Evolutionary conservation across 2,329 filamentous ascomycete genomes (phyloP), one percentile per base, ranked within the genome.

Genomic region (Elsinoe fawcettii): DNA sequence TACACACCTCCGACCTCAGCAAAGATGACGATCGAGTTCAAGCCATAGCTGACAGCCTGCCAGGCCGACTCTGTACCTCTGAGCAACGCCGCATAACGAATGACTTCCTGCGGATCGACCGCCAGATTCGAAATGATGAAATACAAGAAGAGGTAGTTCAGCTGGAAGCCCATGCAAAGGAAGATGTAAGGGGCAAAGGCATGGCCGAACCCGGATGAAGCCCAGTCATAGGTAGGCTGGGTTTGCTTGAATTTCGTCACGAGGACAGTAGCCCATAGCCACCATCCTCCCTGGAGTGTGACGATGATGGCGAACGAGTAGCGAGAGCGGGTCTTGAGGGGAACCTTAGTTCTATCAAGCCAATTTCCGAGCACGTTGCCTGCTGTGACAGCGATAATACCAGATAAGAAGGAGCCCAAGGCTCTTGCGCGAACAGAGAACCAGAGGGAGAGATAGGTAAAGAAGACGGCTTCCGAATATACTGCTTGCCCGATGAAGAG

Each of bases 131-230:
- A 78, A 8, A 89, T 80, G 59, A 89, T 74, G 64, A 89, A 89
- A 71, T 88, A 88, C 75, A 88, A 69, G 66, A 83, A 88, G 61
- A 88, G 75, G 66, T 90, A 90, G 67, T 89, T 89, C 6, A 88
- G 62, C 69, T 89, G 86, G 63, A 89, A 89, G 0, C 83, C 81
- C 9, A 81, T 70, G 0, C 83, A 82, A 62, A 87, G 77, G 63
- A 90, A 80, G 5, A 90, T 65, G 67, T 86, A 89, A 16, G 88
- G 74, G 0, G 77, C 80, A 63, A 89, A 90, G 0, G 77, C 83
- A 37, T 76, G 75, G 0, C 85, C 85, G 56, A 90, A 90, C 0
- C 83, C 84, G 0, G 72, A 60, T 60, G 78, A 77, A 0, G 66
- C 64, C 87, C 86, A 90, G 67, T 90, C 87, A 62, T 81, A 85